Conservation (phyloP, 305 asterid species). For the Caryopteris hybrid region DNA sequence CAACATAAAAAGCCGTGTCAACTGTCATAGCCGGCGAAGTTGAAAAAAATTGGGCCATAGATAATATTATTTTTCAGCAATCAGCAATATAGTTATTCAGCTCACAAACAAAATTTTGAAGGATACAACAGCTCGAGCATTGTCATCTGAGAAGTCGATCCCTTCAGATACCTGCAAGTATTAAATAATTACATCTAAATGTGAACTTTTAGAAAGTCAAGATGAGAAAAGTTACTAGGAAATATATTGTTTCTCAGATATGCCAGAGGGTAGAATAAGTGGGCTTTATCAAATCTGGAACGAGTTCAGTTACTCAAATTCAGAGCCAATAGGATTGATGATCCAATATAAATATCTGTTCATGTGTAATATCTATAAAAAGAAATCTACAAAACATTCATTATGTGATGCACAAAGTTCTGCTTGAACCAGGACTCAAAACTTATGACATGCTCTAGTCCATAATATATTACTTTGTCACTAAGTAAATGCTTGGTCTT, state of each 20-base stretch:
- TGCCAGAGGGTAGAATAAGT: not conserved
- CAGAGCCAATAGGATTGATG: not conserved
- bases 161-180: constrained; percentile 94
- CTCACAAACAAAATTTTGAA: constrained; percentile 25
- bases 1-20: not conserved
- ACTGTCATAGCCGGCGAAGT: not conserved
- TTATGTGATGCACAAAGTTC: not conserved
- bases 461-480: not conserved
- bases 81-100: constrained; percentile 13
- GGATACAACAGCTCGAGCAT: constrained; percentile 98
- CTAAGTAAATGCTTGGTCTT: not conserved
- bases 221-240: not conserved
- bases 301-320: not conserved
- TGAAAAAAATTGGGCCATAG: not conserved
- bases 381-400: not conserved
- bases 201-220: constrained; percentile 1
- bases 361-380: not conserved
- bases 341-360: not conserved
- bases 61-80: not conserved
- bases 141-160: constrained; percentile 93
- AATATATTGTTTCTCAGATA: not conserved
- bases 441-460: not conserved
- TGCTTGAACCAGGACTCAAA: not conserved
- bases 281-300: not conserved
- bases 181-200: not conserved